Base-by-base conservation (phyloP, 2,329 filamentous ascomycete genomes). In the Penicillium sp. region DNA sequence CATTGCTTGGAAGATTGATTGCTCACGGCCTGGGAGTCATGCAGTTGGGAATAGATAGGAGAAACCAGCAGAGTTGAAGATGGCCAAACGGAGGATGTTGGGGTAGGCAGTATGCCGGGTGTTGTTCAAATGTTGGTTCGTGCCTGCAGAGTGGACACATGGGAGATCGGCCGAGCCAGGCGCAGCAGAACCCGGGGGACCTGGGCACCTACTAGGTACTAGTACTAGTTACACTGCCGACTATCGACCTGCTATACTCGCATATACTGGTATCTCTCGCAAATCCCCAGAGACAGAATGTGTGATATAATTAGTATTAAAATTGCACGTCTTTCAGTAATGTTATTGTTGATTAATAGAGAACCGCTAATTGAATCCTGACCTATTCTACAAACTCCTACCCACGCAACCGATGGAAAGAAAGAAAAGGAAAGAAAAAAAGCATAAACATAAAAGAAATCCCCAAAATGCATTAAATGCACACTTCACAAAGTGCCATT, bases 1-100 rank as follows among this genome's bases (percentile, higher is more conserved):
- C 94, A 99, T 99, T 52, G 68, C 58, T 71, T 63, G 67, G 63
- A 58, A 62, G 57, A 62, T 55, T 51, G 59, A 60, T 56, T 54
- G 52, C 60, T 71, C 60, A 70, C 56, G 52, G 56, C 49, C 45
- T 51, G 52, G 54, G 59, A 59, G 48, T 67, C 69, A 71, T 70
- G 54, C 56, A 67, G 64, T 48, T 18, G 46, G 34, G n/a, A 13
- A 24, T 50, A 29, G 29, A 28, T 26, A 42, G 45, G 13, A 53
- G 21, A 23, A 2, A 3, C 39, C n/a, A n/a, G n/a, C 36, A 31
- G 34, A 31, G 29, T 51, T 31, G 31, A 29, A 29, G 24, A 14
- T 18, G 40, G 28, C 24, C 42, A 29, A 51, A 31, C 23, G 14
- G 14, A 53, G 14, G 28, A 16, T 16, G 37, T 42, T 18, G 21